Evolutionary conservation across 2,329 filamentous ascomycete species (phyloP).

Genomic region (Pseudocercospora fuligena): DNA sequence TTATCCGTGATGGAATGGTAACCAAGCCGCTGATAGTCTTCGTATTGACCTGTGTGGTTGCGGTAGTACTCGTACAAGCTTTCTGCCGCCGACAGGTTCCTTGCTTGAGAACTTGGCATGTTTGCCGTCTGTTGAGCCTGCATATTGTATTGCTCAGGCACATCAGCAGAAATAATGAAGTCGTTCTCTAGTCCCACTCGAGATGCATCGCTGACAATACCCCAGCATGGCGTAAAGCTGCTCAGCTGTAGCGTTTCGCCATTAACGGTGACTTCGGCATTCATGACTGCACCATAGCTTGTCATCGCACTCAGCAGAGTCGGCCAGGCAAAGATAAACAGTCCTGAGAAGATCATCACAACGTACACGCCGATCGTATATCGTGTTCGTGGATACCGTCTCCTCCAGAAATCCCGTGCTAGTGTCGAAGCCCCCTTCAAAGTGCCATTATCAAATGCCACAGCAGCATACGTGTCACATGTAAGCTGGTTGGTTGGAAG

Average conservation of each 20-base stretch:
- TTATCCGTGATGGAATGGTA: not conserved
- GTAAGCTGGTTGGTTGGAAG: not conserved
- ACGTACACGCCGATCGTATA: not conserved
- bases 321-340: slow-evolving; percentile 4
- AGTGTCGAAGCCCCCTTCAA: slow-evolving; percentile 1
- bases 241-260: not conserved
- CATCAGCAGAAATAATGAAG: slow-evolving; percentile 3
- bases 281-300: slow-evolving; percentile 7
- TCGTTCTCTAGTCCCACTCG: not conserved
- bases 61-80: not conserved
- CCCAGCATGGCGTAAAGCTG: not conserved
- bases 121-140: not conserved
- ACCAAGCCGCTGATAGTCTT: not conserved
- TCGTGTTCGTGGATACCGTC: slow-evolving; percentile 3
- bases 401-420: not conserved
- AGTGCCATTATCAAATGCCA: slow-evolving; percentile 8
- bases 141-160: not conserved
- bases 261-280: not conserved
- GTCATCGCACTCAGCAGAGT: slow-evolving; percentile 8
- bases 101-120: not conserved
- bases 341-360: slow-evolving; percentile 5
- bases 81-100: not conserved
- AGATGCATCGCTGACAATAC: not conserved
- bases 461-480: slow-evolving; percentile 9
- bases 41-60: slow-evolving; percentile 1